Base-by-base conservation (phyloP, 331 rosid genomes). In the Erythrophleum ivorense region DNA sequence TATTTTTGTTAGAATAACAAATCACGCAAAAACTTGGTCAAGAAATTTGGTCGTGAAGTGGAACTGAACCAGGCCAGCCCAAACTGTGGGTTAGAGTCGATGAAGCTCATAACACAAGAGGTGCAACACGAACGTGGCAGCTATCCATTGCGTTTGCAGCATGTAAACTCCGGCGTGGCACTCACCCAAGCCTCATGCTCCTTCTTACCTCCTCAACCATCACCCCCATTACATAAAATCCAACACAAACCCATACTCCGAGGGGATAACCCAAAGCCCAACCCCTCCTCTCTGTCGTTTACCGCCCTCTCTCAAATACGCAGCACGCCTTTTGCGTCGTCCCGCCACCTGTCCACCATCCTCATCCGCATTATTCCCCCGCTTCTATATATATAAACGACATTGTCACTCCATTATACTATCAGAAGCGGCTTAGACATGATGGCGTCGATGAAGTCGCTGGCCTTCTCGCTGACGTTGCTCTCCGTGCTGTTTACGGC, bases 401-500 rank as follows among this genome's bases (percentile, higher is more conserved):
- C 74, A 19, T 12, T n/a, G 1, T 48, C 12, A 0, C 45, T 71
- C 54, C 7, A 10, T 11, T 24, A 43, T 3, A 31, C 41, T 11
- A 11, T 0, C 58, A 43, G 3, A 1, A 45, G 34, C n/a, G 1
- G 18, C 55, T 19, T 57, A 38, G 5, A 38, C 63, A 6, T 16
- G 72, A 88, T 89, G 92, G 87, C 86, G 73, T n/a, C 12, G 59
- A 66, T 68, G 73, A 83, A 63, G 6, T 60, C 88, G 46, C 1
- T 82, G 13, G 29, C 69, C 7, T 50, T 66, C 50, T 5, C 15
- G 0, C 3, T 59, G 18, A 15, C 73, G 41, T 55, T 84, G 14
- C 49, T 80, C 38, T 78, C 74, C 0, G 8, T 81, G 1, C 72
- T 85, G 34, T 57, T 59, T 6, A 33, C 84, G 1, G 64, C 54